Evolutionary conservation across 306 rosid species (phyloP), one percentile per base, ranked within the genome.

Genomic region (Lablab purpureus): DNA sequence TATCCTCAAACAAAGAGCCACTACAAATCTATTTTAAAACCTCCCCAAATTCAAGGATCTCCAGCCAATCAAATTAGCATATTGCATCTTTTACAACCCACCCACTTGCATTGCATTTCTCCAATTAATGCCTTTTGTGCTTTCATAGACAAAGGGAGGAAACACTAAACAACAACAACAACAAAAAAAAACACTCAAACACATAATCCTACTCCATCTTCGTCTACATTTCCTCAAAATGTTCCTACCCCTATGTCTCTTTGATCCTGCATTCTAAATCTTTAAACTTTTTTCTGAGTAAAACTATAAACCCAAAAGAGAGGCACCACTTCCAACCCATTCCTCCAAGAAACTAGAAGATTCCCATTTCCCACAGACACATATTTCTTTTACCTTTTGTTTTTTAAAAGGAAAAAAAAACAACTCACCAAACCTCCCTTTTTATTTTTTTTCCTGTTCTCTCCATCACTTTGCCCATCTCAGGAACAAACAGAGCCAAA

Each of bases 321-420:
- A 84, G 76, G 75, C 81, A 41, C 36, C 82, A 76, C 71, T 85
- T 77, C 80, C 79, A 87, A 59, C 87, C 91, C 87, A 82, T 60
- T 69, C 75, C 87, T 85, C 75, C 90, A 92, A 94, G 93, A 86
- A 92, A 89, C 86, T 81, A 70, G 85, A 91, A 91, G 94, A 93
- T 87, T 91, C 92, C 79, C 60, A 78, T 43, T 88, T 91, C 91
- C 79, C 60, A 71, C 52, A 21, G 12, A 67, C 52, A 40, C 12
- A 19, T 36, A 28, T 32, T 62, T 62, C 14, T 32, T 62, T 32
- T 60, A 3, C 4, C 9, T 62, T 19, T 6, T 19, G n/a, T 28
- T 6, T n/a, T n/a, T 60, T 10, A 56, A 77, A 49, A 63, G 63
- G 18, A 18, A 15, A 19, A 25, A 19, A 25, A 21, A 63, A 65